phyloP scores from a whole-genome alignment of 305 asterid species.

The Coffea humblotiana region DNA sequence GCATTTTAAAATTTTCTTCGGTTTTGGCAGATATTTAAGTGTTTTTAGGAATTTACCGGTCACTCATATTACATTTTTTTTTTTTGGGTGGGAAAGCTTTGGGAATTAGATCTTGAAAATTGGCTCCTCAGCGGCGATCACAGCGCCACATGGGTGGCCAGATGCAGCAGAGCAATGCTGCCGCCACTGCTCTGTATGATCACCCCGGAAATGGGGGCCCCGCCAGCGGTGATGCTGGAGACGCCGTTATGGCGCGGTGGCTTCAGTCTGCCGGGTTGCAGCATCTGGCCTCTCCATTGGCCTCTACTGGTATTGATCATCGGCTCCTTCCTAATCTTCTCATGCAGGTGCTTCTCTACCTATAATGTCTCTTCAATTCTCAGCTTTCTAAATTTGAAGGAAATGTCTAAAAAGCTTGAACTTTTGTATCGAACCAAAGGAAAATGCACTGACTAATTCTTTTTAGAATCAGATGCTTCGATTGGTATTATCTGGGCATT shows the following conservation, averaged over 20 bases:
- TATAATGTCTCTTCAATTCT: not conserved
- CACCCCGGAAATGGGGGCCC: conserved; percentile 76
- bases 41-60: not conserved
- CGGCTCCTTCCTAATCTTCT: conserved; percentile 76
- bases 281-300: conserved; percentile 96
- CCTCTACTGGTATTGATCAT: conserved; percentile 69
- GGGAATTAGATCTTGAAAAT: conserved; percentile 65
- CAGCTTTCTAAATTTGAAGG: conserved; percentile 9
- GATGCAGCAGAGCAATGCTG: conserved; percentile 95
- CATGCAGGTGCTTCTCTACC: conserved; percentile 67
- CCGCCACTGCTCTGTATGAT: conserved; percentile 91
- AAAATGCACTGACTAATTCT: not conserved
- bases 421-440: not conserved
- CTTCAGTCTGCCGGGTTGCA: conserved; percentile 99
- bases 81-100: conserved; percentile 19
- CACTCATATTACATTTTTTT: not conserved
- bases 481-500: not conserved
- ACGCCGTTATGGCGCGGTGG: conserved; percentile 98
- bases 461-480: not conserved
- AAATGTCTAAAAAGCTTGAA: conserved; percentile 2
- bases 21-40: not conserved
- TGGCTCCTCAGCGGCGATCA: conserved; percentile 97
- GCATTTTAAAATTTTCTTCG: not conserved
- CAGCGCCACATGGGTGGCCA: conserved; percentile 99
- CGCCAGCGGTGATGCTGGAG: conserved; percentile 76